A percentile compares a stretch with the other conserved stretches of the same genome.
Evolutionary conservation across 2,329 filamentous ascomycete genomes (phyloP).

Genomic region (Talaromyces atroroseus): DNA sequence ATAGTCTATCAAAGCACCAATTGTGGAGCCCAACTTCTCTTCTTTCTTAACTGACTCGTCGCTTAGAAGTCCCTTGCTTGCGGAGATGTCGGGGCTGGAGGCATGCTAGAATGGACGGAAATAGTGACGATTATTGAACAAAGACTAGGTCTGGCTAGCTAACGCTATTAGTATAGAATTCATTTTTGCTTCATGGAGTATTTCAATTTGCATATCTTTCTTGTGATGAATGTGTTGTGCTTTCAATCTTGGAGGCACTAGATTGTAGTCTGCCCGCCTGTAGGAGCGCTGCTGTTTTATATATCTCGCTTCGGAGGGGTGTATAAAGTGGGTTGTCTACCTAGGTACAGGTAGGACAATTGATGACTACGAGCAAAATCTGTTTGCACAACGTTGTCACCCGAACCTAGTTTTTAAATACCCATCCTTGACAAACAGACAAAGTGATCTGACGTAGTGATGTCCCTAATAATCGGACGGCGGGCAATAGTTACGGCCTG

Average conservation of each 20-base stretch:
- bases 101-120: constrained; percentile 74
- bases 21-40: not conserved
- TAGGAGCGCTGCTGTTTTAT: not conserved
- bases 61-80: constrained; percentile 68
- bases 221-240: no score
- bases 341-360: no score
- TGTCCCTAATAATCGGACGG: not conserved
- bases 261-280: no score
- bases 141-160: constrained; percentile 1
- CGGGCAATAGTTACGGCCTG: not conserved
- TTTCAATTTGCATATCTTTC: no score
- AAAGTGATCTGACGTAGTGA: not conserved
- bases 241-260: no score
- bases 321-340: no score
- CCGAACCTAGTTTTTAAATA: no score
- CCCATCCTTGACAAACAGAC: no score
- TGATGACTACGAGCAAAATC: no score
- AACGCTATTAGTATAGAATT: not conserved
- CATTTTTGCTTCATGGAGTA: not conserved
- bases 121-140: constrained; percentile 64
- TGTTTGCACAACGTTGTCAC: no score
- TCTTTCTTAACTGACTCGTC: not conserved
- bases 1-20: not conserved
- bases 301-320: not conserved
- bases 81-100: constrained; percentile 75